These are phyloP conservation scores for Colletotrichum horii DNA, from an alignment of 2,329 filamentous ascomycete genomes.

Conservation along the genomic window DNA sequence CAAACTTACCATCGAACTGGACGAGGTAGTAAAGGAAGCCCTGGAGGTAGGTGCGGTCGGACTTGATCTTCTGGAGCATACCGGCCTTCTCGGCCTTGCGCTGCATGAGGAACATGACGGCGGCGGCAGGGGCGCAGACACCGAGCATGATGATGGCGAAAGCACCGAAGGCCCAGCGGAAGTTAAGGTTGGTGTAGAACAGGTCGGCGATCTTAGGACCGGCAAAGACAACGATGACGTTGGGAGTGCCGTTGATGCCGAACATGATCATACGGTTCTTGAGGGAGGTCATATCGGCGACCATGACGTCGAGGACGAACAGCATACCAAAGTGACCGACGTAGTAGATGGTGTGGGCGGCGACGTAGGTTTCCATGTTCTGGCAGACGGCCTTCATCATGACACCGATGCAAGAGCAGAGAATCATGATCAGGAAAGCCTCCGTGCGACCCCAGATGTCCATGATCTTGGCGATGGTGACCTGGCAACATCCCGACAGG, in stretches of 20 bases:
- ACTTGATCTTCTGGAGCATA: conserved; percentile 27
- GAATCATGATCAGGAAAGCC: conserved; percentile 46
- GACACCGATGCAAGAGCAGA: conserved; percentile 56
- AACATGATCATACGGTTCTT: conserved; percentile 48
- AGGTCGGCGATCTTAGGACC: conserved; percentile 44
- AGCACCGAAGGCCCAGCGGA: conserved; percentile 60
- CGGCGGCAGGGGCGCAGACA: conserved; percentile 41
- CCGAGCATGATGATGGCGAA: conserved; percentile 67
- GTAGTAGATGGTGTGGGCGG: conserved; percentile 68
- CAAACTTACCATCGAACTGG: conserved; percentile 22
- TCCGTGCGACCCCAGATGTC: conserved; percentile 55
- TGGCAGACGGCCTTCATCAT: conserved; percentile 68
- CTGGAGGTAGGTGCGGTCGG: conserved; percentile 7
- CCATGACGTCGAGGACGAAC: conserved; percentile 46
- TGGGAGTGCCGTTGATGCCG: conserved; percentile 46
- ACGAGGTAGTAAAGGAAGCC: conserved; percentile 14
- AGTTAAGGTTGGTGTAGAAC: conserved; percentile 42
- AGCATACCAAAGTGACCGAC: conserved; percentile 55
- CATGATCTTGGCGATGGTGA: conserved; percentile 52
- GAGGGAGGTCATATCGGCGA: conserved; percentile 49
- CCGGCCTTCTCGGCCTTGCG: conserved; percentile 55
- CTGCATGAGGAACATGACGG: conserved; percentile 38
- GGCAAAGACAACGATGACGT: conserved; percentile 49
- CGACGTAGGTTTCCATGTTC: conserved; percentile 62
- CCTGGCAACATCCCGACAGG: conserved; percentile 41